phyloP scores from a whole-genome alignment of 495 filamentous ascomycete species.

The Penicillium pancosmium region DNA sequence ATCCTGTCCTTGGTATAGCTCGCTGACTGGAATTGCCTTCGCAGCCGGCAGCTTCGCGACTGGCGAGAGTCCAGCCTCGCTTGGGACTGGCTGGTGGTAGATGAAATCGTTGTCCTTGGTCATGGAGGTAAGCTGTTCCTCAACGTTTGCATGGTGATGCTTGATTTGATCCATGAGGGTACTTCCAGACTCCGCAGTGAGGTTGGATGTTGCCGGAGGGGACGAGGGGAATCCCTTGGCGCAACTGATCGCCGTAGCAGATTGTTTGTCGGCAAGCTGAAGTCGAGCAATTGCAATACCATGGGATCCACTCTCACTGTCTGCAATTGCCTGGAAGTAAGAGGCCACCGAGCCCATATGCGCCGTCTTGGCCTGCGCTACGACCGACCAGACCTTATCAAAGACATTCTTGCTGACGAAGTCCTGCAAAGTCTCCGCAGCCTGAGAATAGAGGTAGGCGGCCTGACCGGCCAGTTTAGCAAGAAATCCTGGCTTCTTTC shows the following conservation, averaged over 20 bases:
- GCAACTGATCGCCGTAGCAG: conserved; percentile 72
- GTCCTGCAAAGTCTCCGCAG: conserved; percentile 85
- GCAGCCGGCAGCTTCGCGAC: conserved; percentile 93
- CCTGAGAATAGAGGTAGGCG: conserved; percentile 83
- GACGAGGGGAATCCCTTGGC: conserved; percentile 81
- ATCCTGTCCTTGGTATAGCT: conserved; percentile 95
- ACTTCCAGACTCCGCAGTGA: conserved; percentile 75
- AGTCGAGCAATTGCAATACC: conserved; percentile 85
- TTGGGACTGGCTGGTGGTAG: conserved; percentile 90
- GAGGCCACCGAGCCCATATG: conserved; percentile 86
- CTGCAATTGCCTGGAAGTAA: conserved; percentile 91
- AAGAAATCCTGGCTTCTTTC: conserved; percentile 88
- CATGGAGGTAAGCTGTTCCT: conserved; percentile 74
- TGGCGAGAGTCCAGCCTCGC: conserved; percentile 74
- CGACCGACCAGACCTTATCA: conserved; percentile 89
- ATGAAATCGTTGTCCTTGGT: conserved; percentile 98
- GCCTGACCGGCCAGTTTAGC: conserved; percentile 93
- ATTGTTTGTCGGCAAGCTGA: conserved; percentile 74
- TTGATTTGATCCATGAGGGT: conserved; percentile 79
- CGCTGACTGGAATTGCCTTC: conserved; percentile 97
- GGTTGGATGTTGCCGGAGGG: conserved; percentile 77
- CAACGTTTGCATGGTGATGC: conserved; percentile 76
- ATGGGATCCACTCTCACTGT: conserved; percentile 84
- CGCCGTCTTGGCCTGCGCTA: conserved; percentile 84
- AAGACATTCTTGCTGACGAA: conserved; percentile 91